These are phyloP conservation scores for Xylariaceae sp. DNA, from an alignment of 2,329 filamentous ascomycete genomes.

Conservation along the genomic window DNA sequence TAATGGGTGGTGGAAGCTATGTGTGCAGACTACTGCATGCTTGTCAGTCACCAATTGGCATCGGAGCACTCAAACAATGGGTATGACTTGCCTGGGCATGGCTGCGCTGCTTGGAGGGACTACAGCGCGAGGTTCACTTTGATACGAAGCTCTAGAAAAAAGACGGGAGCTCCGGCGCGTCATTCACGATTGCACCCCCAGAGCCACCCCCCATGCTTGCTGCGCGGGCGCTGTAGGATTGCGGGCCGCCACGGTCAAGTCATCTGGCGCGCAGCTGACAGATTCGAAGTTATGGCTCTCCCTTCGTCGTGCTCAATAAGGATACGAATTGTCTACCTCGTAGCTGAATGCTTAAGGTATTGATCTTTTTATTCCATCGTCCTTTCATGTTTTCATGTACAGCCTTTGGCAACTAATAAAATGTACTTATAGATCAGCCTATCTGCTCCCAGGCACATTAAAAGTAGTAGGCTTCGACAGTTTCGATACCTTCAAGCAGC, in stretches of 20 bases:
- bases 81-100: conserved; percentile 24
- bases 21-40: conserved; percentile 19
- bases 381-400: too few relatives aligned
- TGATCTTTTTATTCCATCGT: too few relatives aligned
- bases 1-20: conserved; percentile 25
- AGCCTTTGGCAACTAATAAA: too few relatives aligned
- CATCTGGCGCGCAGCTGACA: too few relatives aligned
- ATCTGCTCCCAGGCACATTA: too few relatives aligned
- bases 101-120: conserved; percentile 14
- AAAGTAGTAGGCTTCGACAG: too few relatives aligned
- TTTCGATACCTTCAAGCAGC: too few relatives aligned
- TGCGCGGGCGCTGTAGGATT: neutral
- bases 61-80: neutral
- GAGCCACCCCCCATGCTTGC: neutral
- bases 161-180: conserved; percentile 13
- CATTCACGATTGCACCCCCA: conserved; percentile 7
- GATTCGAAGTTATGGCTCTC: too few relatives aligned
- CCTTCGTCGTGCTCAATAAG: too few relatives aligned
- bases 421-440: too few relatives aligned
- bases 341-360: too few relatives aligned
- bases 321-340: too few relatives aligned
- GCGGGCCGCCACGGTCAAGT: neutral
- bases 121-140: conserved; percentile 1
- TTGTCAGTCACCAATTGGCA: conserved; percentile 17
- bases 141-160: conserved; percentile 7